phyloP scores from a whole-genome alignment of 2,329 filamentous ascomycete genomes.

The Magnaporthales sp. region DNA sequence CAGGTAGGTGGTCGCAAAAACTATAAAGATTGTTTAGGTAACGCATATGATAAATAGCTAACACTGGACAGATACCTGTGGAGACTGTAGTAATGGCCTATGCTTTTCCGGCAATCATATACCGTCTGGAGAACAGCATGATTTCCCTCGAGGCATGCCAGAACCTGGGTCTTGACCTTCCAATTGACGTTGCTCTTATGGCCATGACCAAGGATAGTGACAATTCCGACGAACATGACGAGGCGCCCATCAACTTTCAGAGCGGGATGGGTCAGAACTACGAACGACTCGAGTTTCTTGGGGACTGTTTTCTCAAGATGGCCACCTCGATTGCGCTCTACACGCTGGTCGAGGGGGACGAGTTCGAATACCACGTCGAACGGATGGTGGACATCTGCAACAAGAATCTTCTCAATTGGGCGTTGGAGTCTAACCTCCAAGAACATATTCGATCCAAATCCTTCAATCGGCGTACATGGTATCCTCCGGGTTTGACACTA shows the following conservation, averaged over 20 bases:
- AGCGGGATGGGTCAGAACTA: conserved; percentile 90
- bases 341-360: conserved; percentile 64
- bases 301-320: conserved; percentile 93
- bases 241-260: conserved; percentile 64
- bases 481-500: conserved; percentile 69
- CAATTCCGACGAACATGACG: conserved; percentile 64
- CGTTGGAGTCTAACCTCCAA: conserved; percentile 54
- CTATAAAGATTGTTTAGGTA: not conserved
- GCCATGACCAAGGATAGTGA: conserved; percentile 90
- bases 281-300: conserved; percentile 86
- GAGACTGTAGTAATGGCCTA: conserved; percentile 65
- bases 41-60: conserved; percentile 11
- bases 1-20: conserved; percentile 42
- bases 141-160: conserved; percentile 70
- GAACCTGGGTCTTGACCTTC: conserved; percentile 54
- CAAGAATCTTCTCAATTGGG: conserved; percentile 74
- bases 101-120: conserved; percentile 74
- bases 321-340: conserved; percentile 85
- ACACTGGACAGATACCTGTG: conserved; percentile 49
- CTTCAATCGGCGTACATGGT: conserved; percentile 82
- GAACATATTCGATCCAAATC: conserved; percentile 75
- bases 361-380: conserved; percentile 82
- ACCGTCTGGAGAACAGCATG: conserved; percentile 72
- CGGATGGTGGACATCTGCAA: conserved; percentile 92
- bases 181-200: conserved; percentile 67